Conservation (phyloP, 106 monocot species). For the Alisma plantagoaquatica region DNA sequence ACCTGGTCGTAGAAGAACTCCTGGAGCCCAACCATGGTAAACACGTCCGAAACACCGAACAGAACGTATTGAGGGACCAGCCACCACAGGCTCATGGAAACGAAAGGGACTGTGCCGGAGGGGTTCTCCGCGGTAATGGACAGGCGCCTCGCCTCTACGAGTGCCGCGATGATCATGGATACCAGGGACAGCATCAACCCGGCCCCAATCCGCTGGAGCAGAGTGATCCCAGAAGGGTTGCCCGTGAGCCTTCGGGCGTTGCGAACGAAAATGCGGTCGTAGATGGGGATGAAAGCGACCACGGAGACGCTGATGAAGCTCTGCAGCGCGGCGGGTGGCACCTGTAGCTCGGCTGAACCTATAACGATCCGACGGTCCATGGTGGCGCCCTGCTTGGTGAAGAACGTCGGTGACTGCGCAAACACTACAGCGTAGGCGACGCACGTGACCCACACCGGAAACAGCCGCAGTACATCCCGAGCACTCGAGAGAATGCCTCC, state of each 20-base stretch:
- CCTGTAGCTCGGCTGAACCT: conserved; percentile 12
- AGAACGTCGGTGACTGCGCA: conserved; percentile 39
- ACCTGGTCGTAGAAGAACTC: conserved; percentile 51
- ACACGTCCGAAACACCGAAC: conserved; percentile 20
- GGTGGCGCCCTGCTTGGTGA: conserved; percentile 46
- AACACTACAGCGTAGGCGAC: conserved; percentile 37
- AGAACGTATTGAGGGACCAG: conserved; percentile 44
- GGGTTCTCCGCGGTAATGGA: conserved; percentile 16
- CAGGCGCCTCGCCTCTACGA: conserved; percentile 41
- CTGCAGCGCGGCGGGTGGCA: conserved; percentile 43
- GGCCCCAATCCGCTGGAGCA: conserved; percentile 43
- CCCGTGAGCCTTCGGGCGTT: conserved; percentile 16
- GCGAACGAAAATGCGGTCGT: conserved; percentile 34
- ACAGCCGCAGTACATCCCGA: conserved; percentile 17
- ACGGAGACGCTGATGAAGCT: conserved; percentile 28
- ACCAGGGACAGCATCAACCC: conserved; percentile 28
- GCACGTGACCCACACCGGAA: conserved; percentile 36
- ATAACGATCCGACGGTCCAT: conserved; percentile 35
- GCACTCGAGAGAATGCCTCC: too few relatives aligned
- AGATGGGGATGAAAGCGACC: conserved; percentile 26
- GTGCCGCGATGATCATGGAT: conserved; percentile 25
- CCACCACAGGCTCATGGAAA: conserved; percentile 62
- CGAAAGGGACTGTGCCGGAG: too few relatives aligned
- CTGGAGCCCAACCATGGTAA: conserved; percentile 45
- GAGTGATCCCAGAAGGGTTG: conserved; percentile 28